A percentile compares a stretch with the other conserved stretches of the same genome.
These are phyloP conservation scores for Phaeosphaeria sp. DNA, from an alignment of 2,329 filamentous ascomycete species.

Conservation along the genomic window DNA sequence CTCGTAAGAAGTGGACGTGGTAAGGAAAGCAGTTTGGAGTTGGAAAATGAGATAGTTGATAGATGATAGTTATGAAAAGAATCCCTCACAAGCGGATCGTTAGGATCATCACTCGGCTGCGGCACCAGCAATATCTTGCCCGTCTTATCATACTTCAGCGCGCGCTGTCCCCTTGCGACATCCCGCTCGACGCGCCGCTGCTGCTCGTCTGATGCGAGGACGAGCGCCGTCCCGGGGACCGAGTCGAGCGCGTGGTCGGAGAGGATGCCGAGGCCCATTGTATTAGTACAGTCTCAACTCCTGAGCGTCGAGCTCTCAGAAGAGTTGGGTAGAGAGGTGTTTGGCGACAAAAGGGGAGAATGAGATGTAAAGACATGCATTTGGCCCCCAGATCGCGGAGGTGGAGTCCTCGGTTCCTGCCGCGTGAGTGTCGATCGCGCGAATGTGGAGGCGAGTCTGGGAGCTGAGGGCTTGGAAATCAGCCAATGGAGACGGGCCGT, in stretches of 20 bases:
- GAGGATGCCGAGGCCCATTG: conserved; percentile 76
- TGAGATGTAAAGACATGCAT: not conserved
- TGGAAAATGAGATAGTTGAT: too few relatives aligned
- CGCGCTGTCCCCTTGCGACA: conserved; percentile 40
- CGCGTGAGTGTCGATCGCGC: not conserved
- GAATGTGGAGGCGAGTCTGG: not conserved
- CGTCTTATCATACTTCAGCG: conserved; percentile 75
- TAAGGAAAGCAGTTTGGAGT: too few relatives aligned
- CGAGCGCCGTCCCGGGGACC: conserved; percentile 66
- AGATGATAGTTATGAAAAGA: too few relatives aligned
- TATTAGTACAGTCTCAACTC: too few relatives aligned
- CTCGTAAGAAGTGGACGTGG: too few relatives aligned
- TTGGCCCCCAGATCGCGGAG: not conserved
- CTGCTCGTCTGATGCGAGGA: conserved; percentile 37
- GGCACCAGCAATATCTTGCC: conserved; percentile 83
- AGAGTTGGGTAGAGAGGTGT: not conserved
- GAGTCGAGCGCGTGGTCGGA: conserved; percentile 70
- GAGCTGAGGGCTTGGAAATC: not conserved
- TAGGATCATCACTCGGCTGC: conserved; percentile 88
- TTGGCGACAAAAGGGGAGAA: not conserved
- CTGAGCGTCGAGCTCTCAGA: not conserved
- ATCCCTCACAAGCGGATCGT: conserved; percentile 74
- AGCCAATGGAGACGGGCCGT: not conserved
- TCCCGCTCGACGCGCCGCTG: conserved; percentile 35
- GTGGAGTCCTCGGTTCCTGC: not conserved